Base-by-base conservation (phyloP, 2,329 filamentous ascomycete genomes). In the Beauveria brongniartii region DNA sequence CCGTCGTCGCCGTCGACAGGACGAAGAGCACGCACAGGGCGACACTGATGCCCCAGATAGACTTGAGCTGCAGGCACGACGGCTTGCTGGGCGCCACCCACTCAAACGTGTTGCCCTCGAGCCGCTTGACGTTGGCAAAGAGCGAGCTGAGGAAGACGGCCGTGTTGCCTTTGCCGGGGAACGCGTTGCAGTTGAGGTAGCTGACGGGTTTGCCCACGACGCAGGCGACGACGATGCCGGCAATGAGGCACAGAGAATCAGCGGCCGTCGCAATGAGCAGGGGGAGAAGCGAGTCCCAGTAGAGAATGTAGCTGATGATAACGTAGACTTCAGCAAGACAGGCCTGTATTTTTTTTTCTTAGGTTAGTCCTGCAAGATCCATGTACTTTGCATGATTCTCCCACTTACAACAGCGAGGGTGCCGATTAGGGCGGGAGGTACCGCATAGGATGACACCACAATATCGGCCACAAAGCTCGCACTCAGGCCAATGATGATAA, bases 31-130 rank as follows among this genome's bases (percentile, higher is more conserved):
- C 82, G 72, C 86, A 91, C 55, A 95, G 81, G 5, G 86, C 86
- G 73, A 96, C 92, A 72, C 85, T 84, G 63, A 96, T 75, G 1
- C 91, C 92, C 92, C 92, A 96, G 65, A 94, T 84, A 18, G 89
- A 84, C 80, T 96, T 95, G 72, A 92, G 86, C 78, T 94, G 86
- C 69, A 87, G 85, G 77, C 92, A 97, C 60, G 89, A 89, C 20
- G 82, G 73, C 71, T 79, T 80, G 66, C 79, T 80, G 4, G 78
- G 76, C 59, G 78, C 78, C 24, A 80, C 78, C 73, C 82, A 82
- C 50, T 77, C 70, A 57, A 78, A 75, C 44, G 65, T 64, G 64
- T 68, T 66, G 54, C 66, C 63, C 61, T 68, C 67, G n/a, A 69
- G 64, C 61, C 68, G 67, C 62, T 75, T 73, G 61, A 73, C 70